Evolutionary conservation across 1,284 basidiomycete species (phyloP).

Genomic region (Wallemia ichthyophaga): DNA sequence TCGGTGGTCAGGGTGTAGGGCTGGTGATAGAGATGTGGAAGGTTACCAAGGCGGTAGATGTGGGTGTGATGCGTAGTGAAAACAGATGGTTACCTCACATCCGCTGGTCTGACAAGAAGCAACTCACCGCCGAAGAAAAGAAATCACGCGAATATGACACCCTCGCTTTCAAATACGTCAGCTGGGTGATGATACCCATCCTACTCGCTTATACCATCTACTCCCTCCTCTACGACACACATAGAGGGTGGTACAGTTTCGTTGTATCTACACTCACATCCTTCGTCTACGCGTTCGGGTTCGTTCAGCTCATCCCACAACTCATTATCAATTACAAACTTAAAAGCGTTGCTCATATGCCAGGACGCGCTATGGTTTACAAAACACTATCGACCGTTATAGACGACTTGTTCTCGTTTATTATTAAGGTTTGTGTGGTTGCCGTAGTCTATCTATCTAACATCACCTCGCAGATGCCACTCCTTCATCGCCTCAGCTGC

Average conservation of each 20-base stretch:
- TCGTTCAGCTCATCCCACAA: conserved; percentile 71
- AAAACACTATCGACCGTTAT: conserved; percentile 54
- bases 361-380: conserved; percentile 89
- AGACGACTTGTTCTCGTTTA: conserved; percentile 8
- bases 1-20: conserved; percentile 60
- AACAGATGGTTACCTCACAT: too few species aligned
- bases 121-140: conserved; percentile 73
- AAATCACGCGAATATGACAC: conserved; percentile 88
- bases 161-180: conserved; percentile 67
- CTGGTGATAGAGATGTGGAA: conserved; percentile 89
- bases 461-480: conserved; percentile 1
- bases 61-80: conserved; percentile 33
- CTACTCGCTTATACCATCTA: conserved; percentile 66
- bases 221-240: conserved; percentile 29
- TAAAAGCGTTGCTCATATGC: conserved; percentile 67
- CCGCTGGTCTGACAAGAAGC: conserved; percentile 53
- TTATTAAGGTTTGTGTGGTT: conserved; percentile 6
- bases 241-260: conserved; percentile 85
- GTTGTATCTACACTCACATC: conserved; percentile 53
- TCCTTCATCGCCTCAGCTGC: conserved; percentile 14
- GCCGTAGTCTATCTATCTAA: neutral
- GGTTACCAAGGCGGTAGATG: conserved; percentile 46
- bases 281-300: conserved; percentile 71
- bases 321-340: conserved; percentile 79
- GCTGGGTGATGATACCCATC: conserved; percentile 52